Evolutionary conservation across 192 early-diverging fungal genomes (phyloP).

Genomic region (Coemansia furcata): DNA sequence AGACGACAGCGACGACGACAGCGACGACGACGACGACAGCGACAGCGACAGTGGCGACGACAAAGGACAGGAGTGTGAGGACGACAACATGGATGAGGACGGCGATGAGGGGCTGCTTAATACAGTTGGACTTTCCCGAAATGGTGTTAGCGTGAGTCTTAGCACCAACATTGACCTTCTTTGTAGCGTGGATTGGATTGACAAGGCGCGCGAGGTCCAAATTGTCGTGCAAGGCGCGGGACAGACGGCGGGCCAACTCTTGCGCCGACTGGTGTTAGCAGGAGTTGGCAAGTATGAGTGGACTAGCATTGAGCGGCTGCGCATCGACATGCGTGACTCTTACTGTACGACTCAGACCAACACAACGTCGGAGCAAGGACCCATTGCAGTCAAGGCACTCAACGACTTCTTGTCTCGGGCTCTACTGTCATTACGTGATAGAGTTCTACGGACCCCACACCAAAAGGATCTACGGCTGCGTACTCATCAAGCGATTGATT

Average conservation of each 20-base stretch:
- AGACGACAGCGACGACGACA: too few relatives aligned
- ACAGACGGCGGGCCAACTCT: not conserved
- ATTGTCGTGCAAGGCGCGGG: not conserved
- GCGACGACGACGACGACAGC: too few relatives aligned
- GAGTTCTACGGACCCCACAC: too few relatives aligned
- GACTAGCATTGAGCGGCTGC: not conserved
- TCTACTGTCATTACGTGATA: not conserved
- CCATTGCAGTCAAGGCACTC: not conserved
- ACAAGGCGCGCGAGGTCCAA: not conserved
- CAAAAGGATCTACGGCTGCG: too few relatives aligned
- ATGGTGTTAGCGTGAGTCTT: not conserved
- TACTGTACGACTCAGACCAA: not conserved
- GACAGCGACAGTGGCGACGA: too few relatives aligned
- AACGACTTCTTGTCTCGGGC: not conserved
- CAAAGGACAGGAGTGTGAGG: too few relatives aligned
- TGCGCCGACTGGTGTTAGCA: not conserved
- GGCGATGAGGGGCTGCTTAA: too few relatives aligned
- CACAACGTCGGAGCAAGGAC: not conserved
- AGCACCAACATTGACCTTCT: not conserved
- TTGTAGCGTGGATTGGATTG: not conserved
- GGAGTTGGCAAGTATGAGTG: not conserved
- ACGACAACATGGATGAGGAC: too few relatives aligned
- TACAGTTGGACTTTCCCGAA: too few relatives aligned
- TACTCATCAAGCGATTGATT: too few relatives aligned
- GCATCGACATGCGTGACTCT: not conserved